Evolutionary conservation across 1,284 basidiomycete species (phyloP), one percentile per base, ranked within the genome.

Genomic region (Peniophora sp.): DNA sequence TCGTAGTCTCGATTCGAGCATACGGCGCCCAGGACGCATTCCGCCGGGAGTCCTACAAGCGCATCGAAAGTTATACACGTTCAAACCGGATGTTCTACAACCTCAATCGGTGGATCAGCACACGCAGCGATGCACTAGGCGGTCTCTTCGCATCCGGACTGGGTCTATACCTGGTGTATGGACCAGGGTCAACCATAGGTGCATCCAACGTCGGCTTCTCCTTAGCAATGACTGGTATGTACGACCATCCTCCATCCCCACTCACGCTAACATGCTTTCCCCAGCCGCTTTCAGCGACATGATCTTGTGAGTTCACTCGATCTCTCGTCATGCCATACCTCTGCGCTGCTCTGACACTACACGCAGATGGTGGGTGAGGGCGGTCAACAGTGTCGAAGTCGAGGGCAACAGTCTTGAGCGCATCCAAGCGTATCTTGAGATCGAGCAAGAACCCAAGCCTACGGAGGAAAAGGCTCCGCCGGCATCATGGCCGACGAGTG

Each of bases 321-420:
- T n/a, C n/a, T n/a, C n/a, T n/a, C n/a, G n/a, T n/a, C n/a, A n/a
- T n/a, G n/a, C n/a, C n/a, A n/a, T n/a, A n/a, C n/a, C n/a, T n/a
- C n/a, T n/a, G n/a, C n/a, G n/a, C n/a, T n/a, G n/a, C n/a, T n/a
- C n/a, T n/a, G n/a, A n/a, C n/a, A n/a, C n/a, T n/a, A n/a, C n/a
- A n/a, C n/a, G n/a, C n/a, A n/a, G n/a, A n/a, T n/a, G n/a, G n/a
- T n/a, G n/a, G n/a, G n/a, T n/a, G n/a, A n/a, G n/a, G n/a, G n/a
- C n/a, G n/a, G n/a, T n/a, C n/a, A n/a, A n/a, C n/a, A n/a, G n/a
- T n/a, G n/a, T n/a, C n/a, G n/a, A n/a, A n/a, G n/a, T n/a, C n/a
- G n/a, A n/a, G n/a, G n/a, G n/a, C n/a, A n/a, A n/a, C n/a, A n/a
- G 83, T 60, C 70, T 91, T 54, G 88, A 91, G 62, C 78, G 89